Evolutionary conservation across 2,329 filamentous ascomycete genomes (phyloP).

Genomic region (Dendrostoma leiphaemia): DNA sequence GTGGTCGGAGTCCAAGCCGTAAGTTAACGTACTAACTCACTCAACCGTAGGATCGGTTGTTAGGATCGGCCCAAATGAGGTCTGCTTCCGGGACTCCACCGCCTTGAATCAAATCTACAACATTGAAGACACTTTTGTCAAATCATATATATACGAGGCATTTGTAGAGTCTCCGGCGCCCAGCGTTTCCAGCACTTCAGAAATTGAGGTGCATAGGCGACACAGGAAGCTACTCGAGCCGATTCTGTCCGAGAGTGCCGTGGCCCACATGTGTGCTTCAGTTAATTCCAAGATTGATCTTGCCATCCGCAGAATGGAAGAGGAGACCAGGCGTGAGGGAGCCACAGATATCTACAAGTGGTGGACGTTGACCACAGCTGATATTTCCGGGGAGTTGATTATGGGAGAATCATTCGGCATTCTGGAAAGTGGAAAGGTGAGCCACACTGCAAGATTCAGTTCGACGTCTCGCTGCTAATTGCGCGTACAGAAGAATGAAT

Average conservation of each 20-base stretch:
- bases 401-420: constrained; percentile 56
- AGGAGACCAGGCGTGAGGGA: constrained; percentile 37
- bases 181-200: constrained; percentile 39
- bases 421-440: constrained; percentile 48
- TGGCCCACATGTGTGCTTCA: constrained; percentile 30
- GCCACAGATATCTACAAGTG: constrained; percentile 49
- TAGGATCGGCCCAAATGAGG: constrained; percentile 24
- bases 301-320: constrained; percentile 41
- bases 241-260: constrained; percentile 34
- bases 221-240: constrained; percentile 41
- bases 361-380: constrained; percentile 52
- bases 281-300: constrained; percentile 37
- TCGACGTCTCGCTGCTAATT: not conserved
- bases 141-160: constrained; percentile 24
- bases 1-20: too few relatives aligned
- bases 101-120: constrained; percentile 27
- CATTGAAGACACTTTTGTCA: constrained; percentile 28
- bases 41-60: constrained; percentile 22
- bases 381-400: constrained; percentile 50
- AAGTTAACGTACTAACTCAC: not conserved
- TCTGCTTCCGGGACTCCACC: constrained; percentile 25
- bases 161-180: constrained; percentile 13
- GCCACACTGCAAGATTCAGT: not conserved
- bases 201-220: constrained; percentile 36
- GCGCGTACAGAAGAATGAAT: not conserved